Base-by-base conservation (phyloP, 2,329 filamentous ascomycete species). In the Phoma sp. region DNA sequence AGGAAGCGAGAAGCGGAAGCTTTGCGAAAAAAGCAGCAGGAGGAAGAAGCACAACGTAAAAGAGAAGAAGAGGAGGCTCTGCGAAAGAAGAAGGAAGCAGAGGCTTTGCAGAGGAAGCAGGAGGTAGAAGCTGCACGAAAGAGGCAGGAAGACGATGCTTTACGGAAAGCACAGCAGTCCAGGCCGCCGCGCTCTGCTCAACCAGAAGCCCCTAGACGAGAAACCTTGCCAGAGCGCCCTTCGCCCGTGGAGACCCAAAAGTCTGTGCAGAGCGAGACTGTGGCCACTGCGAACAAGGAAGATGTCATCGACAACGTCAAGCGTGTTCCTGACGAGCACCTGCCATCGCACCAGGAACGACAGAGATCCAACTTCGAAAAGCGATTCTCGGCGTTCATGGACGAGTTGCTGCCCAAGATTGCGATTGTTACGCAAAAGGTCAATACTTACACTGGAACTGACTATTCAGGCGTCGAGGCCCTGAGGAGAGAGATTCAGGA, bases 401-500 rank as follows among this genome's bases (percentile, higher is more conserved):
- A 99, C 78, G 88, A 91, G 61, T 75, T 97, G 19, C 92, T 98
- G 72, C 85, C 88, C 29, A 92, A 94, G 66, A 84, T 96, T 40
- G 89, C 96, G 61, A 84, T 89, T 46, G 93, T 93, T 4, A 91
- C 91, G 2, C 91, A 95, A 73, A 89, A 90, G 55, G 85, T 99
- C 76, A 99, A 97, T 76, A 91, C 93, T 68, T 85, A 97, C 49
- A 99, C 95, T 2, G 95, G 95, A 17, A 82, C 80, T n/a, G 80
- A 82, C 62, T 99, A 98, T 80, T 90, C 90, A 1, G 87, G 89
- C 38, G 98, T 99, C 74, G 93, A 97, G 75, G 81, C 85, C 22
- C 85, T 99, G 64, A 96, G 96, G 73, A 78, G 80, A 9, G 86
- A 90, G 55, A 98, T 98, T 75, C 82, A 87, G 15, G 74, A 78